These are phyloP conservation scores for Cladosporium oxysporum DNA, from an alignment of 2,329 filamentous ascomycete genomes.

Conservation along the genomic window DNA sequence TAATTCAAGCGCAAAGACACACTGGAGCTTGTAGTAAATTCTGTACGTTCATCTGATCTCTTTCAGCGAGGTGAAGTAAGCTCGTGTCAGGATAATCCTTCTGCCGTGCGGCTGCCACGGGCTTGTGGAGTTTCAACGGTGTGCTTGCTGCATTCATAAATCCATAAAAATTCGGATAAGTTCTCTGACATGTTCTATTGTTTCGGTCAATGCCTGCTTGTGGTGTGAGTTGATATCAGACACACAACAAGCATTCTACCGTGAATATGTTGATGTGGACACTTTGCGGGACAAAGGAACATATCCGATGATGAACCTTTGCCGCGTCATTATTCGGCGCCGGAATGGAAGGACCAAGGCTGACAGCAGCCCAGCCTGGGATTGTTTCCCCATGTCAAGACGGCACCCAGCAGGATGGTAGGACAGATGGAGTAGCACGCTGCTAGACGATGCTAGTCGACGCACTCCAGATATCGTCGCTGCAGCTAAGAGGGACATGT, in stretches of 20 bases:
- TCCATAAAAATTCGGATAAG: neutral
- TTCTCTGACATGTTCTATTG: neutral
- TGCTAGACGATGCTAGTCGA: conserved; percentile 12
- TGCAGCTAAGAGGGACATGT: conserved; percentile 12
- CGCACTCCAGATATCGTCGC: conserved; percentile 11
- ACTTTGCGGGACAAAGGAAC: neutral
- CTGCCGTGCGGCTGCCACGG: neutral
- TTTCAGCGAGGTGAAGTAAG: neutral
- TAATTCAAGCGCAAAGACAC: neutral
- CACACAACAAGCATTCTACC: neutral
- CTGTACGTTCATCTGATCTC: neutral
- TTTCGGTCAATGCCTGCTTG: neutral
- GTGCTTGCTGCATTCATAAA: neutral
- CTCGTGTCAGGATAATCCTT: neutral
- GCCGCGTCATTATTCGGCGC: neutral
- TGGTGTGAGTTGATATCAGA: neutral
- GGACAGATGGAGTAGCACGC: neutral
- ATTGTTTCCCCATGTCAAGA: neutral
- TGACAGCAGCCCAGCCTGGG: neutral
- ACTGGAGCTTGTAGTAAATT: neutral
- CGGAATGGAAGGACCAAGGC: neutral
- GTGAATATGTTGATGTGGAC: neutral
- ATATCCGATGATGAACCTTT: neutral
- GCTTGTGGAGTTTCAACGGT: neutral
- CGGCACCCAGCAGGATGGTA: neutral